A percentile compares a stretch with the other conserved stretches of the same genome.
Conservation (phyloP, 768 basidiomycete genomes). For the Coprinopsis marcescibilis region DNA sequence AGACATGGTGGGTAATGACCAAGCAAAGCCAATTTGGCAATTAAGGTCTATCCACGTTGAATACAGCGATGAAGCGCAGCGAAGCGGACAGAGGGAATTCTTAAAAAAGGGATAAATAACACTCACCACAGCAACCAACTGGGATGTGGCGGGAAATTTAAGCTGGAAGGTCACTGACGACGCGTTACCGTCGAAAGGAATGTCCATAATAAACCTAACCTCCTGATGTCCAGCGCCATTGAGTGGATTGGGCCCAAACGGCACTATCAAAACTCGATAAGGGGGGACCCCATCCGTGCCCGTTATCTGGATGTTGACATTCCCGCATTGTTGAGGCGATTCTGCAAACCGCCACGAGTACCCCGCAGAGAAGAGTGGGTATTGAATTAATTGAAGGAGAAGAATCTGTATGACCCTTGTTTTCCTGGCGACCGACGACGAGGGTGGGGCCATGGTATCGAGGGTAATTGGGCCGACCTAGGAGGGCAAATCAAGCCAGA, state of each 20-base stretch:
- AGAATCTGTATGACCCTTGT: neutral
- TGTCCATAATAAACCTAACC: constrained; percentile 52
- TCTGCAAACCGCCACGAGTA: constrained; percentile 42
- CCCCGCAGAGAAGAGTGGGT: constrained; percentile 20
- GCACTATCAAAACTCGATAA: constrained; percentile 61
- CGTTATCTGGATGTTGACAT: constrained; percentile 51
- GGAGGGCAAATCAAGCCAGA: no score
- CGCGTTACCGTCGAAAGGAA: constrained; percentile 40
- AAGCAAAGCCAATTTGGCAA: no score
- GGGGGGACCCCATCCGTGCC: constrained; percentile 59
- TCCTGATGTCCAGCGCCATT: constrained; percentile 63
- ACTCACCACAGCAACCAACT: constrained; percentile 75
- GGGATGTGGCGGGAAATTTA: constrained; percentile 59
- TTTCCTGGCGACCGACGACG: neutral
- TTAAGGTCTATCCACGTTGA: no score
- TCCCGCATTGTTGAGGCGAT: constrained; percentile 59
- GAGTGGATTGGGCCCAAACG: constrained; percentile 59
- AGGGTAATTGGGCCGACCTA: no score
- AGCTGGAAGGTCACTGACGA: constrained; percentile 48
- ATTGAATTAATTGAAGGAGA: constrained; percentile 2
- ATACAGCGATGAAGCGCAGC: no score
- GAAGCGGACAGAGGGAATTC: no score
- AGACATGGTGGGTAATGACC: no score
- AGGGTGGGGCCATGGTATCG: neutral
- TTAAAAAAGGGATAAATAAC: constrained; percentile 6